phyloP scores from a whole-genome alignment of 495 filamentous ascomycete species.

The Neurospora sp. region DNA sequence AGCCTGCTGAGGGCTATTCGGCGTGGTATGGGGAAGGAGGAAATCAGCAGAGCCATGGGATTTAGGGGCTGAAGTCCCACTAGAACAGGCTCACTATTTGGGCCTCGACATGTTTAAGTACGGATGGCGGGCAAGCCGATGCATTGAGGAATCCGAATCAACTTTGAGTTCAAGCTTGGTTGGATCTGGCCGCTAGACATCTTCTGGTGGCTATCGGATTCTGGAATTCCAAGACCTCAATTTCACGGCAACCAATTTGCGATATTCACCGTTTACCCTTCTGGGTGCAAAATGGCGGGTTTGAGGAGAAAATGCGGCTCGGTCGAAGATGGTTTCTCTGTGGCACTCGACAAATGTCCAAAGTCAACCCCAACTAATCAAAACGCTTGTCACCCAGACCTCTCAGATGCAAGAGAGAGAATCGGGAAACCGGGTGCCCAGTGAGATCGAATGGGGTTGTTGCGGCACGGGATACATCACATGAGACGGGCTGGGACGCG shows the following conservation, averaged over 20 bases:
- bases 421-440: not conserved
- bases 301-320: not conserved
- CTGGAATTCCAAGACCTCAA: not conserved
- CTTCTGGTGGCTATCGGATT: not conserved
- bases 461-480: not conserved
- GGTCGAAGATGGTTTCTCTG: not conserved
- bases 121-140: not conserved
- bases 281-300: not conserved
- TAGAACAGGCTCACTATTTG: not conserved
- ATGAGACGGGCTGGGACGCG: not conserved
- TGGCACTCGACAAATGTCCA: not conserved
- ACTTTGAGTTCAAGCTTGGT: not conserved
- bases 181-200: not conserved
- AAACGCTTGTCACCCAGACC: not conserved
- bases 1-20: conserved; percentile 23
- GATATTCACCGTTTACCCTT: not conserved
- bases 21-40: conserved; percentile 32
- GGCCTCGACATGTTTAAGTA: not conserved
- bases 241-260: not conserved
- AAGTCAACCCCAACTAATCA: not conserved
- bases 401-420: not conserved
- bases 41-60: conserved; percentile 9
- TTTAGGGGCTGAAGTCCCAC: not conserved
- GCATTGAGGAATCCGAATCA: not conserved
- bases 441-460: not conserved